Conservation (phyloP, 495 filamentous ascomycete species). For the Lasiosphaeria hispida region DNA sequence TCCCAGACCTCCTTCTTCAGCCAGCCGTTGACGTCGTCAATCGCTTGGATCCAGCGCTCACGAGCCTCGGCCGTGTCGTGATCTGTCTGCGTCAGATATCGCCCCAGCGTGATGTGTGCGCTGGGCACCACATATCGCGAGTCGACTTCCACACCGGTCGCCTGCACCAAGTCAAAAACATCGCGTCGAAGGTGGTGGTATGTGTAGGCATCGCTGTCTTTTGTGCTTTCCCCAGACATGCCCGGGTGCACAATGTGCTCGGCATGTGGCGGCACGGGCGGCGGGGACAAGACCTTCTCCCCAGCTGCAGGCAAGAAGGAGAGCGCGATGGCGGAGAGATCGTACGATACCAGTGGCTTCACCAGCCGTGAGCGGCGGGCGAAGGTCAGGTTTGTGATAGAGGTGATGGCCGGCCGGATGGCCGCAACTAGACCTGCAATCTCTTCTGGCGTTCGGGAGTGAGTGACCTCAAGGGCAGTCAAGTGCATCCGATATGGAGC, state of each 20-base stretch:
- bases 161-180: slow-evolving; percentile 58
- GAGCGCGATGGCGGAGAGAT: slow-evolving; percentile 78
- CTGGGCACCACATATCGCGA: slow-evolving; percentile 83
- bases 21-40: slow-evolving; percentile 75
- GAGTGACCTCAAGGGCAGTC: slow-evolving; percentile 78
- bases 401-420: slow-evolving; percentile 46
- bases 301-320: slow-evolving; percentile 77
- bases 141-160: slow-evolving; percentile 58
- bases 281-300: slow-evolving; percentile 44
- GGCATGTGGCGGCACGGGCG: slow-evolving; percentile 29
- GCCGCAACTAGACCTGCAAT: slow-evolving; percentile 57
- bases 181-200: slow-evolving; percentile 90
- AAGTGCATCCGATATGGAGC: slow-evolving; percentile 74
- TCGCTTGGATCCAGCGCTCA: slow-evolving; percentile 56
- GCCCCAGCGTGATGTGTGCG: slow-evolving; percentile 81
- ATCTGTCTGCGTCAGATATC: slow-evolving; percentile 63
- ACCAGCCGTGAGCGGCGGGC: slow-evolving; percentile 67
- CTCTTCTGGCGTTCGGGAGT: slow-evolving; percentile 60
- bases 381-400: slow-evolving; percentile 62
- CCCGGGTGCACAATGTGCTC: slow-evolving; percentile 15
- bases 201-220: slow-evolving; percentile 60
- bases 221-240: neutral
- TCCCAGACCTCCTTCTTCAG: slow-evolving; percentile 67
- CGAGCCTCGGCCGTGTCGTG: slow-evolving; percentile 50
- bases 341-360: slow-evolving; percentile 80